These are phyloP conservation scores for Isoetes engelmannii DNA, from an alignment of 83 land plant species.

Conservation along the genomic window DNA sequence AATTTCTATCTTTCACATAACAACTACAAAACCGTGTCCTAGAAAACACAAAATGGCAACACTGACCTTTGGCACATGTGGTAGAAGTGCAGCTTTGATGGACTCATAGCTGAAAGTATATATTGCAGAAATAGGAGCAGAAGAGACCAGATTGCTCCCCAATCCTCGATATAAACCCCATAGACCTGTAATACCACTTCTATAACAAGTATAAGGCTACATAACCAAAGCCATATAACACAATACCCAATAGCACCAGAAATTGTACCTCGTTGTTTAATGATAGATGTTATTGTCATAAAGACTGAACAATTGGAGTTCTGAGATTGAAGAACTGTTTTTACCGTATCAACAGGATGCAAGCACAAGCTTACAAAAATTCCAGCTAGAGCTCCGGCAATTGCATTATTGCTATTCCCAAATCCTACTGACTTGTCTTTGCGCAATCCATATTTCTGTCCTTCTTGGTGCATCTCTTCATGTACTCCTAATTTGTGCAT, in stretches of 20 bases:
- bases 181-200: constrained; percentile 45
- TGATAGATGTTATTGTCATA: constrained; percentile 38
- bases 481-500: no score
- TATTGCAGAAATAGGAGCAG: constrained; percentile 92
- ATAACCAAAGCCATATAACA: not conserved
- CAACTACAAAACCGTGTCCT: no score
- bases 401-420: constrained; percentile 48
- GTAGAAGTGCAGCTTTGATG: constrained; percentile 70
- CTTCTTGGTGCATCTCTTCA: no score
- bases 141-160: constrained; percentile 78
- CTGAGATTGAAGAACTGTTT: constrained; percentile 78
- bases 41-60: no score
- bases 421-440: constrained; percentile 7
- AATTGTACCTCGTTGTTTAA: constrained; percentile 65
- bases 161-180: constrained; percentile 84
- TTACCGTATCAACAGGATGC: constrained; percentile 92
- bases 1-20: no score
- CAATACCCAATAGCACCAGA: not conserved
- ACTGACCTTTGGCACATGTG: constrained; percentile 61
- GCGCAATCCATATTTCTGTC: no score
- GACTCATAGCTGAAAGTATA: constrained; percentile 93
- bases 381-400: constrained; percentile 92
- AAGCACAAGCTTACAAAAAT: constrained; percentile 74
- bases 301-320: constrained; percentile 39
- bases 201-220: not conserved